These are phyloP conservation scores for maize (Zea mays) DNA, from an alignment of 176 grass and related monocot species.

Conservation along the genomic window DNA sequence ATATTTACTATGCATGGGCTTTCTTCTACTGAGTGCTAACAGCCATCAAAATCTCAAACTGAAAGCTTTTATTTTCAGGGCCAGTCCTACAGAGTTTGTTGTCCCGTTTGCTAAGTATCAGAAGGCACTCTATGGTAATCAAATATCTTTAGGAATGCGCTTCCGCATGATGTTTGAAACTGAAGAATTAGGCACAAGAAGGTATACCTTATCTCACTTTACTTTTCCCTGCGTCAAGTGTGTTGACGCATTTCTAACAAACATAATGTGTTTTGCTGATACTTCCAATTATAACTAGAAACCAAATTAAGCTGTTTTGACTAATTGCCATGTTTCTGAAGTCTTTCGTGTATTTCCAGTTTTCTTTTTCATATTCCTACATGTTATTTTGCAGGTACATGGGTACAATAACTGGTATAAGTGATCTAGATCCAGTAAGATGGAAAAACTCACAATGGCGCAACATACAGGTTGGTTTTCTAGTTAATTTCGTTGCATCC, in stretches of 20 bases:
- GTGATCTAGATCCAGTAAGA: constrained; percentile 76
- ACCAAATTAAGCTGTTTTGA: not conserved
- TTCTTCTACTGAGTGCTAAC: not conserved
- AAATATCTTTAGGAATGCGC: constrained; percentile 85
- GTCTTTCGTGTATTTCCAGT: not conserved
- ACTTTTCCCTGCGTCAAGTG: constrained; percentile 10
- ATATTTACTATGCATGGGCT: constrained; percentile 3
- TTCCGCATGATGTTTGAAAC: constrained; percentile 93
- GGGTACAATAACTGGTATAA: constrained; percentile 86
- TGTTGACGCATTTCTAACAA: not conserved
- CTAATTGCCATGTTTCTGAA: not conserved
- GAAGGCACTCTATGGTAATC: constrained; percentile 73
- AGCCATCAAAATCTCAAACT: constrained; percentile 28
- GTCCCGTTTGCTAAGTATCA: constrained; percentile 77
- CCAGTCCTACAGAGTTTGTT: constrained; percentile 89
- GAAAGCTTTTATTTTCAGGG: constrained; percentile 51
- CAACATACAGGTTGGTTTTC: constrained; percentile 67
- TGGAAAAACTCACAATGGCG: constrained; percentile 86
- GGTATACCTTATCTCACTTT: constrained; percentile 40
- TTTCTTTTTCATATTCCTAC: constrained; percentile 3
- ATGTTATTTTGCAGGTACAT: constrained; percentile 63
- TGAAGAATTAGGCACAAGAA: constrained; percentile 77
- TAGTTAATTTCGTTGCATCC: constrained; percentile 20
- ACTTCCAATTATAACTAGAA: constrained; percentile 8
- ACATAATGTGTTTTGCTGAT: constrained; percentile 2